Evolutionary conservation across 305 asterid species (phyloP).

Genomic region (Coffea humblotiana): DNA sequence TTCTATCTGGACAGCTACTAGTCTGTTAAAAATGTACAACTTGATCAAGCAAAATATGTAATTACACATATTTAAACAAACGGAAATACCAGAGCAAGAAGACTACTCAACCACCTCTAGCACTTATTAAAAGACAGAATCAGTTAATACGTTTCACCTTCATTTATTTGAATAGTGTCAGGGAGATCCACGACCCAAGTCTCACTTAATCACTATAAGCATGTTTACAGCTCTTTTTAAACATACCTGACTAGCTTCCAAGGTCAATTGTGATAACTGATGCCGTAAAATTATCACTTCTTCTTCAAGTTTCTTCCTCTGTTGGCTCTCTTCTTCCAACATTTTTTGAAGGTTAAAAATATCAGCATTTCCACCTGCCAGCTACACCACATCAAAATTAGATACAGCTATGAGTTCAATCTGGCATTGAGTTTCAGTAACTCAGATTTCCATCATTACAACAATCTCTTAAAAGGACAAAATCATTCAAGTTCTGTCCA

Average conservation of each 20-base stretch:
- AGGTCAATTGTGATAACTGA: conserved; percentile 66
- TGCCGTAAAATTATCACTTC: conserved; percentile 74
- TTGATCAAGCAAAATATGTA: neutral
- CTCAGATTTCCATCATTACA: neutral
- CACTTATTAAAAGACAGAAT: neutral
- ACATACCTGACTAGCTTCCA: conserved; percentile 77
- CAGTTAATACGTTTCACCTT: neutral
- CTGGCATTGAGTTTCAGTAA: neutral
- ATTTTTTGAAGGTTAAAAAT: conserved; percentile 57
- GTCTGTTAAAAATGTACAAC: conserved; percentile 39
- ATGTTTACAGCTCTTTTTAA: conserved; percentile 1
- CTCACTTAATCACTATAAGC: conserved; percentile 13
- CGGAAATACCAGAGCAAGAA: neutral
- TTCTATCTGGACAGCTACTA: conserved; percentile 58
- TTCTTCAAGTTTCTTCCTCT: conserved; percentile 90
- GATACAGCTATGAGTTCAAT: conserved; percentile 29
- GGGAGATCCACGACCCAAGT: neutral
- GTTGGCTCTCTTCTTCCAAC: conserved; percentile 78
- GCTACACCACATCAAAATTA: conserved; percentile 46
- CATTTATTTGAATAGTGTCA: neutral
- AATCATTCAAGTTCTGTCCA: neutral
- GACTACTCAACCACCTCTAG: neutral
- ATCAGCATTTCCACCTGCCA: conserved; percentile 66
- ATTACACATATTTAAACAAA: neutral
- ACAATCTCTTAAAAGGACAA: neutral